Conservation (phyloP, 1,284 basidiomycete genomes). For the Apiotrichum mycotoxinovorans region DNA sequence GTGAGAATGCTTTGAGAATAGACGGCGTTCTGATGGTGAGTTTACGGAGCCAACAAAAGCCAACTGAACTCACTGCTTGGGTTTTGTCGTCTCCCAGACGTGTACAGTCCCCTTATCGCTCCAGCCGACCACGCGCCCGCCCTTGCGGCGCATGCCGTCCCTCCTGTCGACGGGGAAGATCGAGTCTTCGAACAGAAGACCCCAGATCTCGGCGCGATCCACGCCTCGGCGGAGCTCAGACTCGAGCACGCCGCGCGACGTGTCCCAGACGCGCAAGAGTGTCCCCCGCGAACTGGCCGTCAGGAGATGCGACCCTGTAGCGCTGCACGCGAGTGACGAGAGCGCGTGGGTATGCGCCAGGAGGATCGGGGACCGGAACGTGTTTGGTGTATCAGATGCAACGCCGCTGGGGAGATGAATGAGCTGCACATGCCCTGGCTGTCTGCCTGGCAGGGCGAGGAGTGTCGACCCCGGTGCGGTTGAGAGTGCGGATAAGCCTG, state of each 20-base stretch:
- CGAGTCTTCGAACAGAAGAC: conserved; percentile 56
- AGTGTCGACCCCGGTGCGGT: conserved; percentile 72
- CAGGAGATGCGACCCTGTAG: conserved; percentile 73
- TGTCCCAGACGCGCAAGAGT: conserved; percentile 83
- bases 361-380: conserved; percentile 62
- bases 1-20: conserved; percentile 63
- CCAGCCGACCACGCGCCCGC: conserved; percentile 52
- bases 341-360: conserved; percentile 78
- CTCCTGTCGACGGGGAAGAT: conserved; percentile 62
- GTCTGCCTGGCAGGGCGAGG: conserved; percentile 79
- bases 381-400: conserved; percentile 7
- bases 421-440: conserved; percentile 85
- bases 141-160: conserved; percentile 48
- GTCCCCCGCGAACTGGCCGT: conserved; percentile 84
- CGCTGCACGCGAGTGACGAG: conserved; percentile 70
- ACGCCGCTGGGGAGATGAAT: conserved; percentile 62
- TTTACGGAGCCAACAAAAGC: not conserved
- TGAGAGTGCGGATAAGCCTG: conserved; percentile 79
- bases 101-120: conserved; percentile 97
- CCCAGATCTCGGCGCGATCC: conserved; percentile 89
- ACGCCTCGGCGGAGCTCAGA: conserved; percentile 81
- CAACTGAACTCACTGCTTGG: not conserved
- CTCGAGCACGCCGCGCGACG: conserved; percentile 67
- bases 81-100: conserved; percentile 54
- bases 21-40: not conserved